Base-by-base conservation (phyloP, 2,329 filamentous ascomycete species). In the Sclerotinia nivalis region DNA sequence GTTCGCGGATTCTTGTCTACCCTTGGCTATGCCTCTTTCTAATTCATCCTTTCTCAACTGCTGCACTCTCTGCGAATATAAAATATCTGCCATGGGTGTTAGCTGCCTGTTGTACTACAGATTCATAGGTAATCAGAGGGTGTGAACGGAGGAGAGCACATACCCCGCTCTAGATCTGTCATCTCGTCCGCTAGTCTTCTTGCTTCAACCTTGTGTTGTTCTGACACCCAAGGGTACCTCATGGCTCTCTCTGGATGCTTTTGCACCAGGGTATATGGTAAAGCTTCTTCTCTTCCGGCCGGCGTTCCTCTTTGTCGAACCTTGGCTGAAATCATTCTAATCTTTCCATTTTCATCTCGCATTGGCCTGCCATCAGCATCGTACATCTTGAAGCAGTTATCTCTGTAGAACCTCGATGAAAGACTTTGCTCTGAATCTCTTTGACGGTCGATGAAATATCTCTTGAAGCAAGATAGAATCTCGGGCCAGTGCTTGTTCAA, bases 321-420 rank as follows among this genome's bases (percentile, higher is more conserved):
- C 25, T 72, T 72, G 12, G 56, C 66, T 8, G 55, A n/a, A 22
- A 62, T 22, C 22, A 25, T 59, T 58, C 64, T 66, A 20, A 49
- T 22, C 31, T 71, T 72, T 12, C 71, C 72, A 50, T 72, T 64
- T 4, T 45, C 47, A 31, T 71, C 64, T 18, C 45, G 31, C 15
- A 71, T 50, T 5, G n/a, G 43, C 15, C 59, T 58, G 7, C 59
- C 71, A 22, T 40, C 47, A 20, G 31, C 28, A 34, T 70, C 67
- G 20, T 68, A 66, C 34, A 69, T 60, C 22, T 47, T 66, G 8
- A 69, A 20, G 18, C 37, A 25, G 54, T 73, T 73, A 56, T 68
- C 50, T 9, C 72, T 65, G 40, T 73, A 73, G 50, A 67, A 70
- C 5, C 72, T 61, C 9, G 61, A 65, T 20, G 66, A 72, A n/a